phyloP scores from a whole-genome alignment of 257 asterid species.

The Solanum appendiculatum region DNA sequence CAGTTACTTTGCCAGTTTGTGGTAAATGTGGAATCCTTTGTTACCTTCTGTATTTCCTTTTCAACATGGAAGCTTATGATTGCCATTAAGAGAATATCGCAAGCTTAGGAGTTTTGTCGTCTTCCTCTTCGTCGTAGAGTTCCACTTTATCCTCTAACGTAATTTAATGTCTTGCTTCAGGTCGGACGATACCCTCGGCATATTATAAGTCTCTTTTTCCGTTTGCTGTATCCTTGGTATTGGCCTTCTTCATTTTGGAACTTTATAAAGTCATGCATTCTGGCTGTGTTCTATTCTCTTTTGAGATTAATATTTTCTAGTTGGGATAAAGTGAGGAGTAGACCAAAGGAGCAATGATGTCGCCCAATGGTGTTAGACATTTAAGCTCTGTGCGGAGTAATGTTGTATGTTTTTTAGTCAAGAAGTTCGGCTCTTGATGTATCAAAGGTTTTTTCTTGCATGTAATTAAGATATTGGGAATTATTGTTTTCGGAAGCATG shows the following conservation, averaged over 20 bases:
- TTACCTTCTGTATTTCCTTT: not conserved
- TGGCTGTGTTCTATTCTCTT: conserved; percentile 38
- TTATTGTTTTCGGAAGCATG: not conserved
- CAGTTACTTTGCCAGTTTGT: not conserved
- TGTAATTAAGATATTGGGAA: not conserved
- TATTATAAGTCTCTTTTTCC: conserved; percentile 67
- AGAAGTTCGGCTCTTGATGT: not conserved
- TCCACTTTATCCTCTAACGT: not conserved
- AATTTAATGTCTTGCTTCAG: conserved; percentile 19
- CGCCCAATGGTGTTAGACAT: not conserved
- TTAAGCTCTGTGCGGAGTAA: not conserved
- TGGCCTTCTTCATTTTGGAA: conserved; percentile 99
- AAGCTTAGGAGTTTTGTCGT: not conserved
- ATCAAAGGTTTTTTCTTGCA: not conserved
- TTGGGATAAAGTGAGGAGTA: conserved; percentile 36
- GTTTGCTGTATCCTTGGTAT: conserved; percentile 79
- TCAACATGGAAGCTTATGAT: not conserved
- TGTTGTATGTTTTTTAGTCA: not conserved
- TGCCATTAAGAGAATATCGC: not conserved
- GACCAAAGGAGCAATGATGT: conserved; percentile 10
- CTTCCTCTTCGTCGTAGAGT: not conserved
- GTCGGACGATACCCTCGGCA: conserved; percentile 80
- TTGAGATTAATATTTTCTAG: conserved; percentile 35
- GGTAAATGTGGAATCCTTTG: not conserved
- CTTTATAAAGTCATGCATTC: conserved; percentile 51